Evolutionary conservation across 495 filamentous ascomycete genomes (phyloP), one percentile per base, ranked within the genome.

Genomic region (Penicillium bialowiezense): DNA sequence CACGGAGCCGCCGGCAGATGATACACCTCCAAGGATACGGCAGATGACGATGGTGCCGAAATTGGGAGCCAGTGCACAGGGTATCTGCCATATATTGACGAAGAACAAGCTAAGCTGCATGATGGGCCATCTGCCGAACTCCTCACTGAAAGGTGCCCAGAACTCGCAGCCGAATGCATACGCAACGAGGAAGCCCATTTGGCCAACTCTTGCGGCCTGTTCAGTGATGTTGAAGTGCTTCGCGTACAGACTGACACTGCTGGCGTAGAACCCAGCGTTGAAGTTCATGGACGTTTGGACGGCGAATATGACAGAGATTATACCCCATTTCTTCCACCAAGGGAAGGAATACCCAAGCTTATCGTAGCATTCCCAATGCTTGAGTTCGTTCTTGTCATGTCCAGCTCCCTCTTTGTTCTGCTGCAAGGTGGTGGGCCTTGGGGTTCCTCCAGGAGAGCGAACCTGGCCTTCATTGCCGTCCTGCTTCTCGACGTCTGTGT

Each of bases 241-340:
- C 6, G 81, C 71, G 49, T 90, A 82, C 5, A 81, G 80, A 0
- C 43, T 56, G 31, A 89, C 65, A 24, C 78, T 86, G 62, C 88
- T 88, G 19, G 82, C 78, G 65, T 88, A 90, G 10, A 89, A 75
- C 37, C 79, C 82, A 17, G 86, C 84, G 70, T 90, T 91, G 75
- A 89, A 88, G 71, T 91, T 91, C 88, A 91, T 91, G 2, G 87
- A 90, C 14, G 81, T 78, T 57, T 91, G 88, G 10, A 91, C 83
- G 18, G 78, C 63, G 66, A 90, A 89, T 63, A 91, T 84, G 54
- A 89, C 75, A 5, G 76, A 78, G 35, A 91, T 74, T 56, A 90
- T 86, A 46, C 59, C 75, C 87, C 87, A 91, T 68, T 90, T 91
- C 74, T 85, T 91, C 72, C 77, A 77, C 36, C 50, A 52, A 0